phyloP scores from a whole-genome alignment of 2,329 filamentous ascomycete species.

The Hymenoscyphus occultus region DNA sequence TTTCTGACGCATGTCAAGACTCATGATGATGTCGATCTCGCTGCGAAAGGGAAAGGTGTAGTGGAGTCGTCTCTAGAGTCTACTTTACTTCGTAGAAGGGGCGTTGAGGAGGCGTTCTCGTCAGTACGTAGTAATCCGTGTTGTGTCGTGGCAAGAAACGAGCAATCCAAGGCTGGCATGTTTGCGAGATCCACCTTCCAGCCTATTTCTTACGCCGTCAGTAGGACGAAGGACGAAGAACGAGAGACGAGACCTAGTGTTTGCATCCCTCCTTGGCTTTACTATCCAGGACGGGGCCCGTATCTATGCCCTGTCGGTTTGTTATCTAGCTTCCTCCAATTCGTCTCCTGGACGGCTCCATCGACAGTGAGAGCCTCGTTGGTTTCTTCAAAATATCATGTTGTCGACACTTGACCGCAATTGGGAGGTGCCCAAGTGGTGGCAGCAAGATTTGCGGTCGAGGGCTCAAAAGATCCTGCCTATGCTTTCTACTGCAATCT shows the following conservation, averaged over 20 bases:
- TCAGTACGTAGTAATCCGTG: not conserved
- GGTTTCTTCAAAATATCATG: not conserved
- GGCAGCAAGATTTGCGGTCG: not conserved
- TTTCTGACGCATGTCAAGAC: not conserved
- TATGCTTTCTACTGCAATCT: not conserved
- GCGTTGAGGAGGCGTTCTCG: not conserved
- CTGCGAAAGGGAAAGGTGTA: not conserved
- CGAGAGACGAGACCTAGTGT: too few relatives aligned
- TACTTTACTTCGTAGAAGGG: not conserved
- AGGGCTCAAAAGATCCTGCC: not conserved
- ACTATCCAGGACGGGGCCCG: too few relatives aligned
- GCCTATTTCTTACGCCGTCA: too few relatives aligned
- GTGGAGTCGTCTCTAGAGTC: too few relatives aligned
- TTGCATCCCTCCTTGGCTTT: too few relatives aligned
- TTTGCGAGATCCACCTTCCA: too few relatives aligned
- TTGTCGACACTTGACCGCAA: not conserved
- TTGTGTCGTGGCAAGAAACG: constrained; percentile 1
- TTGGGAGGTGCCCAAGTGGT: not conserved
- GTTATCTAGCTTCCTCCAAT: not conserved
- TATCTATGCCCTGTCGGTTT: too few relatives aligned
- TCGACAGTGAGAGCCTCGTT: not conserved
- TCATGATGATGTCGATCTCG: not conserved
- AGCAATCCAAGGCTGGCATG: too few relatives aligned
- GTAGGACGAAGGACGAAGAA: too few relatives aligned
- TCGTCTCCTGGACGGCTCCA: not conserved